Base-by-base conservation (phyloP, 179 eudicot species). In the Gypsophila paniculata region DNA sequence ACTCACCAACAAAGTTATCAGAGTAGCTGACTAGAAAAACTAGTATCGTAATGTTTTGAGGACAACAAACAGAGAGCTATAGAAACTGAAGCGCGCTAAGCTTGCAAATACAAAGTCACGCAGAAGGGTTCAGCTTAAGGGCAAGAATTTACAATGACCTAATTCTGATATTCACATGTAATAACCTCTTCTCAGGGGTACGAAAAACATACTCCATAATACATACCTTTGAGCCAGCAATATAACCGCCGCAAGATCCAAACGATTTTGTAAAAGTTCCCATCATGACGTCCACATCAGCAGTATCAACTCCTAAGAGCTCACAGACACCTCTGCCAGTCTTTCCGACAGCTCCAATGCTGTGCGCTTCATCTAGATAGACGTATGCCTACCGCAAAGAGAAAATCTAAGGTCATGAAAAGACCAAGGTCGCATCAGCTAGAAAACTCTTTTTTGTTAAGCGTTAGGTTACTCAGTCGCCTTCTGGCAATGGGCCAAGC, bases 261-360 rank as follows among this genome's bases (percentile, higher is more conserved):
- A 94, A 94, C 64, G 99, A 94, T 72, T 94, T 94, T 42, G 99
- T 94, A 65, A 91, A 94, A 52, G 99, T 94, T 81, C 99, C 99
- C 99, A 94, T 94, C 99, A 94, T 94, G 54, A 94, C 64, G 83
- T 94, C 99, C 55, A 94, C 96, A 79, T 94, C 99, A 75, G 97
- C 90, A n/a, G 99, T 86, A 77, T 94, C 99, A 76, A 94, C 99
- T 11, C 91, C 99, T 74, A 94, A 78, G 72, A 94, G 91, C 85
- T 94, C 99, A 77, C 99, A 94, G 53, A 94, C 92, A 29, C 99
- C 99, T 74, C 96, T 89, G 58, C 99, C 99, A 29, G 94, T 75
- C 80, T 91, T 87, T 64, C 99, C 99, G 70, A 94, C 87, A 69
- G 99, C 99, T 73, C 99, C 99, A 77, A 94, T 94, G 82, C 99